Evolutionary conservation across 495 filamentous ascomycete species (phyloP).

Genomic region (Penicillium salamii): DNA sequence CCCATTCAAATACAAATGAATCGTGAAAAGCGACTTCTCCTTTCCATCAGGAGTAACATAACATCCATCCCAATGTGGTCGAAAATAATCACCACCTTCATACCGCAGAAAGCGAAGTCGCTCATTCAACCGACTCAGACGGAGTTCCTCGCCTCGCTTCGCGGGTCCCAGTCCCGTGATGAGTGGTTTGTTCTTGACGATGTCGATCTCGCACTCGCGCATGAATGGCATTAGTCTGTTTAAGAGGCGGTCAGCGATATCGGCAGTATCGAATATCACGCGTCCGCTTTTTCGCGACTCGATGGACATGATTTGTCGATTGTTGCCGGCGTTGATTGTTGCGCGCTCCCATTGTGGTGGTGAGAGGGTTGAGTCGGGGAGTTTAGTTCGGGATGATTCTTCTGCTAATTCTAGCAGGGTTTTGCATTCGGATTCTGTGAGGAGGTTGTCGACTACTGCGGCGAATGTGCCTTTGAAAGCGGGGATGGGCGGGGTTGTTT

Average conservation of each 20-base stretch:
- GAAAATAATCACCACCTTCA: conserved; percentile 72
- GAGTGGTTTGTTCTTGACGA: conserved; percentile 32
- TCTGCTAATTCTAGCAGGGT: conserved; percentile 57
- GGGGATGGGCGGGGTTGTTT: conserved; percentile 45
- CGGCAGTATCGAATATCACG: conserved; percentile 68
- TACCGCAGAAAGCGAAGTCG: conserved; percentile 80
- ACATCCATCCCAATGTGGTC: conserved; percentile 69
- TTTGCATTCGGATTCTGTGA: conserved; percentile 60
- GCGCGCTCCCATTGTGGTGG: conserved; percentile 33
- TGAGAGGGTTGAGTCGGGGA: conserved; percentile 4
- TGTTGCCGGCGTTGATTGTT: conserved; percentile 63
- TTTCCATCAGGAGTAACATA: conserved; percentile 59
- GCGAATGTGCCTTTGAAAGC: conserved; percentile 57
- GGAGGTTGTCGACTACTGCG: conserved; percentile 60
- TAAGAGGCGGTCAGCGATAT: conserved; percentile 61
- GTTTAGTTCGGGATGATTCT: conserved; percentile 18
- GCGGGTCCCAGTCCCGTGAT: conserved; percentile 48
- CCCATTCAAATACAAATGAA: conserved; percentile 82
- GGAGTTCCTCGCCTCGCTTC: conserved; percentile 49
- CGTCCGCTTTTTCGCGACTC: conserved; percentile 67
- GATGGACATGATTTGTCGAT: conserved; percentile 52
- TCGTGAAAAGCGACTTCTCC: conserved; percentile 66
- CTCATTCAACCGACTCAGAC: conserved; percentile 66
- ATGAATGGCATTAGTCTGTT: conserved; percentile 52
- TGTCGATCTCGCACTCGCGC: conserved; percentile 32